These are phyloP conservation scores for Nemania diffusa DNA, from an alignment of 2,329 filamentous ascomycete species.

Conservation along the genomic window DNA sequence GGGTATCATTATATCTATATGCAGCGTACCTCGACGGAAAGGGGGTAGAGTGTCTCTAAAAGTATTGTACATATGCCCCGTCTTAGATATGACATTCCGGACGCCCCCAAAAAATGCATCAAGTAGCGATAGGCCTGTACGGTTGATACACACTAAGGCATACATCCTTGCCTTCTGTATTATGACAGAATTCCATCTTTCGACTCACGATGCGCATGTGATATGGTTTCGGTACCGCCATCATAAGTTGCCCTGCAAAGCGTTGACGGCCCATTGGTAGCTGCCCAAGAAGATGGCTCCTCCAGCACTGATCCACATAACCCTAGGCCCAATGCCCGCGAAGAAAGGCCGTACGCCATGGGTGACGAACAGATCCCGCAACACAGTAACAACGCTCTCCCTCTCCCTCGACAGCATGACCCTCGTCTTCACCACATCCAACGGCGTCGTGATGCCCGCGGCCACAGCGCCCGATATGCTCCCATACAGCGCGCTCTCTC, in stretches of 20 bases:
- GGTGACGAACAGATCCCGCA: slow-evolving; percentile 71
- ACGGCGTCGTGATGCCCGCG: slow-evolving; percentile 87
- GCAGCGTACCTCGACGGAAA: slow-evolving; percentile 29
- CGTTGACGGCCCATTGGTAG: slow-evolving; percentile 89
- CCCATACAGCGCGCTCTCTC: slow-evolving; percentile 86
- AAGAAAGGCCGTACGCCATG: slow-evolving; percentile 77
- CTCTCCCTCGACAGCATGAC: slow-evolving; percentile 87
- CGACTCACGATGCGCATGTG: slow-evolving; percentile 7
- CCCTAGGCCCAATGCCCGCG: slow-evolving; percentile 79
- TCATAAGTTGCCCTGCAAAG: slow-evolving; percentile 60
- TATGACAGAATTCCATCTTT: slow-evolving; percentile 16
- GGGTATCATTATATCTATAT: slow-evolving; percentile 47
- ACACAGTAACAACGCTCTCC: slow-evolving; percentile 69
- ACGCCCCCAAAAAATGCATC: slow-evolving; percentile 32
- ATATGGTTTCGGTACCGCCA: slow-evolving; percentile 11
- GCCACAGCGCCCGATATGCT: slow-evolving; percentile 85
- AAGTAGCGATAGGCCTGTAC: slow-evolving; percentile 21
- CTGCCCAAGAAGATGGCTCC: slow-evolving; percentile 94
- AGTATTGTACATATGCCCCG: slow-evolving; percentile 34
- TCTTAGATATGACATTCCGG: slow-evolving; percentile 13
- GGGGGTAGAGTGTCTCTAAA: slow-evolving; percentile 18
- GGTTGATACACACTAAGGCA: slow-evolving; percentile 29
- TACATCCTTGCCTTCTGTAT: slow-evolving; percentile 5
- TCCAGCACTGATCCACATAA: slow-evolving; percentile 94
- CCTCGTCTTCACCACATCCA: slow-evolving; percentile 96